Evolutionary conservation across 2,329 filamentous ascomycete species (phyloP).

Genomic region (Colletotrichum aenigma): DNA sequence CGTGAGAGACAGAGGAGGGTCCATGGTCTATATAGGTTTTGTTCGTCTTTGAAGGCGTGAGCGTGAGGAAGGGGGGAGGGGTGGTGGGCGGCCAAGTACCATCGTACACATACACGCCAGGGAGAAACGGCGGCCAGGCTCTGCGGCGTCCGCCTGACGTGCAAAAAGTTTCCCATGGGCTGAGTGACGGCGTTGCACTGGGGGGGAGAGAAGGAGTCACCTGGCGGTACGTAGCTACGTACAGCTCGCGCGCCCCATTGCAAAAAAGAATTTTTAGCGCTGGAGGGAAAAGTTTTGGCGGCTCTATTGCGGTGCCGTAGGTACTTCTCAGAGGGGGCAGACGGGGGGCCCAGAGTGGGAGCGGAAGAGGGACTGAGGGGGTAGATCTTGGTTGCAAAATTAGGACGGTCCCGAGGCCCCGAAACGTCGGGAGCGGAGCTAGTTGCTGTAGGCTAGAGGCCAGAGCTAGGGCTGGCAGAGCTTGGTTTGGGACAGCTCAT

Average conservation of each 20-base stretch:
- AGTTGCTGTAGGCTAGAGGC: not conserved
- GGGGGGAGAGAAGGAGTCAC: not conserved
- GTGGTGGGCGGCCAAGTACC: conserved; percentile 4
- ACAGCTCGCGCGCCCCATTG: not conserved
- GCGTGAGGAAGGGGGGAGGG: not conserved
- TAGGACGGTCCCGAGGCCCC: conserved; percentile 11
- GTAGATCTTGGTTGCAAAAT: conserved; percentile 14
- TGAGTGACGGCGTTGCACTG: conserved; percentile 18
- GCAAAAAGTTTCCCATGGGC: conserved; percentile 11
- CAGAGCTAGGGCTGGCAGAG: not conserved
- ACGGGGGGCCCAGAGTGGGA: not conserved
- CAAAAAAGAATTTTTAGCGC: not conserved
- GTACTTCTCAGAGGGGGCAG: not conserved
- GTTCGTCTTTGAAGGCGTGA: not conserved
- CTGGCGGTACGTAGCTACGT: not conserved
- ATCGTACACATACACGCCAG: not conserved
- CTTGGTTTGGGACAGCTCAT: not conserved
- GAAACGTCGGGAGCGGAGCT: conserved; percentile 17
- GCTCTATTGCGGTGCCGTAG: not conserved
- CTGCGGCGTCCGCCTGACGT: conserved; percentile 14
- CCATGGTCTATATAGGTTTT: conserved; percentile 15
- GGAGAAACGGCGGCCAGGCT: not conserved
- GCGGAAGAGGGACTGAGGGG: not conserved
- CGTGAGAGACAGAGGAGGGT: not conserved
- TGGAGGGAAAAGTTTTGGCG: conserved; percentile 3